phyloP scores from a whole-genome alignment of 73 alveolate genomes.

The Breviolum minutum region DNA sequence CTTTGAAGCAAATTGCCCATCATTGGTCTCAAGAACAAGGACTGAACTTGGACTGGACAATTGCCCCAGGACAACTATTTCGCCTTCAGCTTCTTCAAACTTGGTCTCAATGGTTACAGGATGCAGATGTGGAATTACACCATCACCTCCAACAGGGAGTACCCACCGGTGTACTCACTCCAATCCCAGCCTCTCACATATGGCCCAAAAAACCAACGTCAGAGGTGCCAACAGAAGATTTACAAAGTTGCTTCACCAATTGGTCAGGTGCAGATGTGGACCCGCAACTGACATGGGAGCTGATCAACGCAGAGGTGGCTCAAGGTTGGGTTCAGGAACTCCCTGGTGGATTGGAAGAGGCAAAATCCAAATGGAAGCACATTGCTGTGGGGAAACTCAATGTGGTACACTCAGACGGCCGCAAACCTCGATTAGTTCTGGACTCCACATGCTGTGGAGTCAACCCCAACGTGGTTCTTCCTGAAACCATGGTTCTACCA shows the following conservation, averaged over 20 bases:
- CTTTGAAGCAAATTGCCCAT: not conserved
- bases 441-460: not conserved
- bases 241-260: not conserved
- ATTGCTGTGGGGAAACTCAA: slow-evolving; percentile 9
- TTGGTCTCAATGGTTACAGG: too few species aligned
- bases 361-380: not conserved
- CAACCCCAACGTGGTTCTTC: too few species aligned
- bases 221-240: not conserved
- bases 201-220: not conserved
- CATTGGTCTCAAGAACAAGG: not conserved
- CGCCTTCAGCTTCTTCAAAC: too few species aligned
- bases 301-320: not conserved
- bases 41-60: not conserved
- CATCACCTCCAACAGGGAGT: not conserved
- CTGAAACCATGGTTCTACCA: too few species aligned
- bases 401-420: not conserved
- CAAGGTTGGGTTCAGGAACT: not conserved
- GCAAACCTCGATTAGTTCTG: not conserved
- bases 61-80: too few species aligned
- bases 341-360: not conserved
- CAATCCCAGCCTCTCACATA: not conserved
- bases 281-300: not conserved
- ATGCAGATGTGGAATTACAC: not conserved
- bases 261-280: not conserved
- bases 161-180: not conserved